These are phyloP conservation scores for Pulveroboletus sp. DNA, from an alignment of 768 basidiomycete species.

Conservation along the genomic window DNA sequence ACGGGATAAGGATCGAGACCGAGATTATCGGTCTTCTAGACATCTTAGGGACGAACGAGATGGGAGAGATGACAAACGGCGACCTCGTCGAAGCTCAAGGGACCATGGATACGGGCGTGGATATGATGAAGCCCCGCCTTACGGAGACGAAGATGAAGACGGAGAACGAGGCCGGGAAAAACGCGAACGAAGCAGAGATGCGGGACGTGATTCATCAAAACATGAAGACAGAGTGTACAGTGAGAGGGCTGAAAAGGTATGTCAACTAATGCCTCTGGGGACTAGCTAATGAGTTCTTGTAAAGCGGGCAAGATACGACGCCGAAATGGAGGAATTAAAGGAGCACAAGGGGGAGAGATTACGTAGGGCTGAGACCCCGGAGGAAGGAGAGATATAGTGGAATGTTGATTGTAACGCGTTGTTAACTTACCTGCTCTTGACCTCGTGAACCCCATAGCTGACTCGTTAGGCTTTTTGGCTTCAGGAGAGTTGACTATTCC, in stretches of 20 bases:
- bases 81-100: slow-evolving; percentile 37
- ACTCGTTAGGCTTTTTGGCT: slow-evolving; percentile 1
- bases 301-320: slow-evolving; percentile 53
- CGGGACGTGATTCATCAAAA: slow-evolving; percentile 30
- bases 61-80: slow-evolving; percentile 45
- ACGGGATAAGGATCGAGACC: slow-evolving; percentile 36
- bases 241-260: slow-evolving; percentile 65
- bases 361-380: slow-evolving; percentile 68
- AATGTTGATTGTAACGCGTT: slow-evolving; percentile 7
- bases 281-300: slow-evolving; percentile 11
- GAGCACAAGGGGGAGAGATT: slow-evolving; percentile 37
- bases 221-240: slow-evolving; percentile 47
- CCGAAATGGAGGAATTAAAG: slow-evolving; percentile 40
- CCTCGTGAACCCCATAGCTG: not conserved
- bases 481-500: not conserved
- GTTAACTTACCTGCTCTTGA: not conserved
- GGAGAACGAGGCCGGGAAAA: slow-evolving; percentile 29
- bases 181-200: slow-evolving; percentile 46
- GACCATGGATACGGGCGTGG: slow-evolving; percentile 40
- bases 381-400: slow-evolving; percentile 82
- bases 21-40: slow-evolving; percentile 41
- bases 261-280: slow-evolving; percentile 6
- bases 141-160: slow-evolving; percentile 38
- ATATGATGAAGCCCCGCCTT: slow-evolving; percentile 45
- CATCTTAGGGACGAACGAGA: slow-evolving; percentile 55